Base-by-base conservation (phyloP, 1,139 yeast species). In the Hansenula anomala region DNA sequence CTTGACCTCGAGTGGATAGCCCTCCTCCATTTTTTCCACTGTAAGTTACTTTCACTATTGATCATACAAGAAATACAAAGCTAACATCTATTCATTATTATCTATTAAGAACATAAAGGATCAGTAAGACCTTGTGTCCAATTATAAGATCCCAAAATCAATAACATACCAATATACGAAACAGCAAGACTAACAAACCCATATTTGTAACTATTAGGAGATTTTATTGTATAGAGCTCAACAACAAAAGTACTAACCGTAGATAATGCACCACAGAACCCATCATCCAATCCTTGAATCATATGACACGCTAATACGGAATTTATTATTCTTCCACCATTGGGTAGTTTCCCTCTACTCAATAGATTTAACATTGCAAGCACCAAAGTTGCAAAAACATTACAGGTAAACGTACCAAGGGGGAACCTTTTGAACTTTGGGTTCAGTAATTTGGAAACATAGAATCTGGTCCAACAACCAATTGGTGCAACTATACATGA, bases 211-310 rank as follows among this genome's bases (percentile, higher is more conserved):
- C 52, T 61, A 12, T 41, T 42, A 19, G 43, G 44, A 1, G 45
- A 32, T 14, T 45, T 48, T 20, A 80, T 51, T 0, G 64, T 65
- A 47, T 67, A 67, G 31, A 86, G 58, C 56, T 89, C 96, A 25
- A 73, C 77, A 4, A 84, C 71, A 51, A 88, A 82, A 0, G 96
- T 82, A 40, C 89, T 80, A 28, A 86, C 75, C 0, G 96, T 89
- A 28, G 92, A 79, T 34, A 86, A 60, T 5, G 79, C 71, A 0
- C 95, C 96, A 55, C 94, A 82, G 45, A 79, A 82, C 0, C 96
- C 96, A 47, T 75, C 74, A 12, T 65, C 69, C 2, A 87, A 58
- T 0, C 86, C 95, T 10, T 51, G 52, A 0, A 84, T 51, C 3
- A 82, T 75, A 28, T 73, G 75, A 45, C 85, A 73, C 1, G 71